A percentile compares a stretch with the other conserved stretches of the same genome.
phyloP scores from a whole-genome alignment of 768 basidiomycete species.

The Macrolepiota dolichaula region DNA sequence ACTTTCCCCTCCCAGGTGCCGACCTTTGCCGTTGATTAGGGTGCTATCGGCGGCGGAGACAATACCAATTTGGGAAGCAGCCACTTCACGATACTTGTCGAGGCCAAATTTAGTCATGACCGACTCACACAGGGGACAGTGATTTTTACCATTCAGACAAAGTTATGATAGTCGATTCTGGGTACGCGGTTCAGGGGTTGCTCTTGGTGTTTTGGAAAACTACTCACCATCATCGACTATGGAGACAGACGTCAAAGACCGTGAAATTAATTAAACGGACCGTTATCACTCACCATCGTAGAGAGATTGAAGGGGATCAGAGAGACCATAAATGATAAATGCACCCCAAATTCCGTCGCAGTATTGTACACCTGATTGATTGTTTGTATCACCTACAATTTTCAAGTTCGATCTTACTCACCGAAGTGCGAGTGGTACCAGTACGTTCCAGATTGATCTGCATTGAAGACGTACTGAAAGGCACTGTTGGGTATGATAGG shows the following conservation, averaged over 20 bases:
- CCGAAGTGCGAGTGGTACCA: constrained; percentile 31
- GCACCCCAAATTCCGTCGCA: constrained; percentile 45
- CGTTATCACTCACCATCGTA: constrained; percentile 13
- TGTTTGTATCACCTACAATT: neutral
- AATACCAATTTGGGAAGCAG: constrained; percentile 16
- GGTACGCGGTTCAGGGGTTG: constrained; percentile 21
- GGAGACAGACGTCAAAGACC: neutral
- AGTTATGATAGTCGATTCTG: constrained; percentile 36
- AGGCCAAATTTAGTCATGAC: neutral
- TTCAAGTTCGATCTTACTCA: neutral
- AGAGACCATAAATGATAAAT: constrained; percentile 28
- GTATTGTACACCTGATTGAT: constrained; percentile 30
- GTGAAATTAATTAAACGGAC: neutral
- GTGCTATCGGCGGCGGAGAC: constrained; percentile 24
- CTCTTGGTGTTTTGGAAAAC: constrained; percentile 13
- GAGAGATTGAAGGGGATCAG: constrained; percentile 19
- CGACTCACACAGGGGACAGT: neutral
- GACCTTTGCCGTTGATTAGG: constrained; percentile 36
- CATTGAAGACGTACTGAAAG: constrained; percentile 34
- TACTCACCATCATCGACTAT: constrained; percentile 32
- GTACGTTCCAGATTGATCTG: constrained; percentile 39
- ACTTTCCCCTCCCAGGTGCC: constrained; percentile 28
- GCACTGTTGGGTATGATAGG: constrained; percentile 35
- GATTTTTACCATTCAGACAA: constrained; percentile 31
- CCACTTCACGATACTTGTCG: constrained; percentile 20